Conservation (phyloP, 495 filamentous ascomycete genomes). For the Friedmanniomyces endolithicus region DNA sequence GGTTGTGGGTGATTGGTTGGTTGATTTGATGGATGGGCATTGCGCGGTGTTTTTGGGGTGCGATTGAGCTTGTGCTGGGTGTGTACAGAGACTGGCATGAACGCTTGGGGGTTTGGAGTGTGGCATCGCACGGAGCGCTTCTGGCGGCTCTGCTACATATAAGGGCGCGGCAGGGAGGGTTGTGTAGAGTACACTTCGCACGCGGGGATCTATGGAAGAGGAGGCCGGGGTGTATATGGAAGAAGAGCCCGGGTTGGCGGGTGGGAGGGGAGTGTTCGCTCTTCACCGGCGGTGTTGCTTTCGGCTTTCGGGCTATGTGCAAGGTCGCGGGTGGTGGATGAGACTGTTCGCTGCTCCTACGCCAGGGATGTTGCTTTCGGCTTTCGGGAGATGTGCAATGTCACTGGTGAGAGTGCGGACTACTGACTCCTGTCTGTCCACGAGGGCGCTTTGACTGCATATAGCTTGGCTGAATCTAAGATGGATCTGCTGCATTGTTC, state of each 20-base stretch:
- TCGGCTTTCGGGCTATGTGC: conserved; percentile 1
- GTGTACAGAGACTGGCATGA: not conserved
- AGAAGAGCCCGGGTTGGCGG: not conserved
- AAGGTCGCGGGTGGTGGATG: not conserved
- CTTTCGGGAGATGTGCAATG: not conserved
- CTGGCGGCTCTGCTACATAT: not conserved
- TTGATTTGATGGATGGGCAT: not conserved
- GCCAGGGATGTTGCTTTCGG: not conserved
- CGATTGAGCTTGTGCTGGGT: not conserved
- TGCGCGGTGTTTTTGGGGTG: not conserved
- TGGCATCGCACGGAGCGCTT: not conserved
- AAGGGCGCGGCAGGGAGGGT: not conserved
- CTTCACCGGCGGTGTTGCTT: not conserved
- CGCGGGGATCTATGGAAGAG: not conserved
- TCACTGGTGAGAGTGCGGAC: not conserved
- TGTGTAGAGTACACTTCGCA: not conserved
- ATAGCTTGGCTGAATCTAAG: too few species aligned
- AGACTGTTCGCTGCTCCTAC: not conserved
- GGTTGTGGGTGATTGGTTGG: not conserved
- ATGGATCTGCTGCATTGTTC: too few species aligned
- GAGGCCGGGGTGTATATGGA: not conserved
- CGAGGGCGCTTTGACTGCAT: too few species aligned
- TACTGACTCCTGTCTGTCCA: too few species aligned
- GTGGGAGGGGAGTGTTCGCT: not conserved
- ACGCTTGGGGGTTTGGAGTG: not conserved